Base-by-base conservation (phyloP, 371 early-diverging fungal genomes). In the Mortierella sp. region DNA sequence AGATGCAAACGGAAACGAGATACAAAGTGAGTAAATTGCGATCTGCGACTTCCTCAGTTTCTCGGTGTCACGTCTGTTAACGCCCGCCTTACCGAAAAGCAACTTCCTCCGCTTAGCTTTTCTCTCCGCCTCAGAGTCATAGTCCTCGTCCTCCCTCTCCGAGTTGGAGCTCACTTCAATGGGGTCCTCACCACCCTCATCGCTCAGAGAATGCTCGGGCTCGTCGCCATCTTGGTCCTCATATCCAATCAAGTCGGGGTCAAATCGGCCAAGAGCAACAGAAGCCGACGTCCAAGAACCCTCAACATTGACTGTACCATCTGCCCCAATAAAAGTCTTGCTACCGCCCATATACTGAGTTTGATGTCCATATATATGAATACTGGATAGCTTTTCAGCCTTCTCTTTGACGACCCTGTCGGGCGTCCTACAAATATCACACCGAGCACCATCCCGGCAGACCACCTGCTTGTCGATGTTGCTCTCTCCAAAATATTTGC, bases 401-500 rank as follows among this genome's bases (percentile, higher is more conserved):
- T 69, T 76, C 9, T 69, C 65, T 24, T 56, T 57, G 11, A 53
- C 54, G 1, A 76, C 61, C 23, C 64, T 76, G 6, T 76, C 70
- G 9, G 76, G 76, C 0, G 64, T 76, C 50, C 70, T 55, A 39
- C 76, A 76, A 12, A 76, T 61, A 28, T 76, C 76, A 47, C 76
- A 76, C 6, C 64, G 52, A 14, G 56, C 44, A 2, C 65, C 65
- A 30, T 65, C 61, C n/a, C 49, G 49, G 24, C 76, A 76, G 11
- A 76, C 76, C 0, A 27, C 32, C n/a, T 51, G 42, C 12, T 53
- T 60, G 2, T 26, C 21, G 46, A 76, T 62, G 31, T 46, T 49
- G 9, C 44, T 63, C 72, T 99, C 99, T 21, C 95, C 95, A 89
- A 99, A 99, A 79, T 99, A 97, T 24, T 84, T 86, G 55, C 99